A percentile compares a stretch with the other conserved stretches of the same genome.
Conservation (phyloP, 106 monocot genomes). For the Agapanthus africanus region DNA sequence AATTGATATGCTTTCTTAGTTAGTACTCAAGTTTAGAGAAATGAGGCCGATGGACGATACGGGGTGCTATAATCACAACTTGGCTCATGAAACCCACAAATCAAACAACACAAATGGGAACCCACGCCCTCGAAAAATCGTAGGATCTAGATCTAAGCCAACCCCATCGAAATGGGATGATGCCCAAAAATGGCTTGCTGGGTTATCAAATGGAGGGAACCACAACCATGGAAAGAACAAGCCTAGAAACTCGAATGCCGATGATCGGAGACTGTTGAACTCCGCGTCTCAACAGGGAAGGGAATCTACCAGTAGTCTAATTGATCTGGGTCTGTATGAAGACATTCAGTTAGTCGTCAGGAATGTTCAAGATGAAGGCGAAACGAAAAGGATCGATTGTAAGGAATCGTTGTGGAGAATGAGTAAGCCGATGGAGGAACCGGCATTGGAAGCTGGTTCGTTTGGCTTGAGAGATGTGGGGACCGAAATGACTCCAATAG, state of each 20-base stretch:
- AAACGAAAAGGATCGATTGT: constrained; percentile 87
- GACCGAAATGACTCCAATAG: constrained; percentile 93
- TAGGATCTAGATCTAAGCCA: constrained; percentile 48
- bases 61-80: background rate
- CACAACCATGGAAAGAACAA: constrained; percentile 19
- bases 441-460: constrained; percentile 21
- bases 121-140: constrained; percentile 20
- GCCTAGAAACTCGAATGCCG: constrained; percentile 81
- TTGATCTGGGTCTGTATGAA: constrained; percentile 42
- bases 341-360: constrained; percentile 16
- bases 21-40: background rate
- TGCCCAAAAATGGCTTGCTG: constrained; percentile 90
- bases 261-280: constrained; percentile 64
- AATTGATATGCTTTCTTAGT: background rate
- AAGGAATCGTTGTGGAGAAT: constrained; percentile 14
- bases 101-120: constrained; percentile 29
- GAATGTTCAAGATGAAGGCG: constrained; percentile 41
- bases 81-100: constrained; percentile 17
- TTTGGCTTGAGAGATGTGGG: constrained; percentile 82
- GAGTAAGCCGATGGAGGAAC: constrained; percentile 25
- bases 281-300: constrained; percentile 62
- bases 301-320: constrained; percentile 76
- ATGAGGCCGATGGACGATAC: constrained; percentile 52
- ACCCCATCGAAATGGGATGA: constrained; percentile 98
- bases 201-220: constrained; percentile 34